Conservation (phyloP, 805 yeast species). For the Diddensiella caesifluorescens region DNA sequence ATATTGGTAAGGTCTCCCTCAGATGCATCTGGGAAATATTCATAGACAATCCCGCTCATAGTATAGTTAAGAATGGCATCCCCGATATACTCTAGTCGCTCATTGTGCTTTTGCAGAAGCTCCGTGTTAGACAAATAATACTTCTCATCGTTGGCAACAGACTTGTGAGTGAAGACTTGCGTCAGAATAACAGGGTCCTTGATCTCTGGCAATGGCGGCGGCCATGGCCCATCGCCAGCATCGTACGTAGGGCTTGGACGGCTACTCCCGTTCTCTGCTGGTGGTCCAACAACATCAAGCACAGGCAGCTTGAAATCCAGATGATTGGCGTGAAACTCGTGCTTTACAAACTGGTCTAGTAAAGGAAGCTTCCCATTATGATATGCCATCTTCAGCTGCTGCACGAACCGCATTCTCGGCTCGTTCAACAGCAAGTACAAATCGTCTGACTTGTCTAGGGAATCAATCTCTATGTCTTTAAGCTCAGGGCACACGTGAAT, state of each 20-base stretch:
- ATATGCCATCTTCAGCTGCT: constrained; percentile 52
- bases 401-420: constrained; percentile 53
- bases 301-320: not conserved
- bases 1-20: constrained; percentile 79
- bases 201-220: constrained; percentile 71
- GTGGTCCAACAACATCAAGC: not conserved
- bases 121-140: constrained; percentile 53
- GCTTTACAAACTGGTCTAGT: constrained; percentile 45
- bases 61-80: constrained; percentile 75
- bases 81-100: constrained; percentile 84
- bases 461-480: constrained; percentile 36
- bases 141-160: constrained; percentile 57
- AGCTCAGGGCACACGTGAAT: constrained; percentile 52
- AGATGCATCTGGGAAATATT: constrained; percentile 58
- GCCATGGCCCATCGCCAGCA: constrained; percentile 33
- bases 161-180: constrained; percentile 77
- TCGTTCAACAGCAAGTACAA: constrained; percentile 47
- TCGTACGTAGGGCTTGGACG: not conserved
- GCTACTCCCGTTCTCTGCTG: not conserved
- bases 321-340: not conserved
- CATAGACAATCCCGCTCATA: constrained; percentile 64
- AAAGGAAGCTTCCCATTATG: constrained; percentile 44
- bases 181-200: constrained; percentile 52
- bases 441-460: constrained; percentile 30
- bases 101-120: constrained; percentile 63